Base-by-base conservation (phyloP, 305 asterid species). In the Withania somnifera region DNA sequence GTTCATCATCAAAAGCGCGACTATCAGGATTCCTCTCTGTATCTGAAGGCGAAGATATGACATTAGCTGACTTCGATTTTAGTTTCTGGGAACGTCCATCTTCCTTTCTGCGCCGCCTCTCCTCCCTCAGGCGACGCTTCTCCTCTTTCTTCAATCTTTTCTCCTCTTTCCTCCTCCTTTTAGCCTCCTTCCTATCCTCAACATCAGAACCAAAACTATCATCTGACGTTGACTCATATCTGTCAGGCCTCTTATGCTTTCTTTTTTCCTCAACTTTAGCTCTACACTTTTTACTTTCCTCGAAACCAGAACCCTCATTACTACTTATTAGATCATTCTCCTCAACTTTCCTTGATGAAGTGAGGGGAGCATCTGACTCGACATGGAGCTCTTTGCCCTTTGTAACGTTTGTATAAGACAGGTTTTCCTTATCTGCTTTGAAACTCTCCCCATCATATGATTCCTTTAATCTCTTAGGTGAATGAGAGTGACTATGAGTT, bases 131-230 rank as follows among this genome's bases (percentile, higher is more conserved):
- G 11, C 88, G 87, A 45, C 93, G 95, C 76, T 90, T 89, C 86
- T 90, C 94, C 86, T 94, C 98, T 84, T 90, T 94, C 84, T 86
- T 94, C 86, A 86, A 60, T 82, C 84, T 92, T 83, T 85, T 94
- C 87, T 93, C 98, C 87, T 94, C 99, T 85, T 88, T 96, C 87
- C 88, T 93, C 89, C 94, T 90, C 83, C 87, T 91, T 88, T 91
- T 96, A 82, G 92, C 91, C 85, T 91, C 98, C 91, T 89, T 94
- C 88, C 90, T 88, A 76, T 88, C 97, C 83, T 90, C 98, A 36
- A 82, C 83, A 78, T 88, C 87, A 75, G 98, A 96, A 87, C 94
- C 98, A 83, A 83, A 82, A 89, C 98, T 93, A 83, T 91, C 95
- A 83, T 91, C 93, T 47, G 97, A 91, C 28, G 87, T 90, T 19